Conservation (phyloP, 202 grass and related monocot genomes). For the Setaria viridis region DNA sequence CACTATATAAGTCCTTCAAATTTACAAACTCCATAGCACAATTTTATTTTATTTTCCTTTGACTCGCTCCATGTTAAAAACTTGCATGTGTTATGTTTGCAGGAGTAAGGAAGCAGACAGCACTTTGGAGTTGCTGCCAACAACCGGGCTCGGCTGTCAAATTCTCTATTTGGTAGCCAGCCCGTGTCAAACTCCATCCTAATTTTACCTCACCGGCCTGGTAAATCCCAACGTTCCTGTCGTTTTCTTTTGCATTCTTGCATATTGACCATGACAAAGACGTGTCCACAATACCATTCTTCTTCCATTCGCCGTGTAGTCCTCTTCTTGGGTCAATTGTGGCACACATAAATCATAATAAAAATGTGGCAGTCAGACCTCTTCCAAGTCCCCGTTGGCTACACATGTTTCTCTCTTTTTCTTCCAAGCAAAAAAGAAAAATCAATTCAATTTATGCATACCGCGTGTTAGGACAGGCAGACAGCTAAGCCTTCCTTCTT, state of each 20-base stretch:
- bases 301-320: neutral
- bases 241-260: neutral
- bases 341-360: slow-evolving; percentile 4
- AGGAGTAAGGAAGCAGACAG: slow-evolving; percentile 35
- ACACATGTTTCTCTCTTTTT: neutral
- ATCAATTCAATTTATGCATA: slow-evolving; percentile 37
- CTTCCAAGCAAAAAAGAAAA: neutral
- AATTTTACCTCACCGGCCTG: slow-evolving; percentile 13
- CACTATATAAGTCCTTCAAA: neutral
- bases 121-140: slow-evolving; percentile 38
- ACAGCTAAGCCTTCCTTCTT: slow-evolving; percentile 30
- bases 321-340: neutral
- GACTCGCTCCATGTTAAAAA: neutral
- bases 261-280: slow-evolving; percentile 42
- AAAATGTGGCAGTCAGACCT: neutral
- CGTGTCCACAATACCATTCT: neutral
- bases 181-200: slow-evolving; percentile 31
- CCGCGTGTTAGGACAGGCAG: slow-evolving; percentile 14
- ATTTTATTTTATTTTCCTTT: neutral
- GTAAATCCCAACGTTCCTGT: slow-evolving; percentile 1
- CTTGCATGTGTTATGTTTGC: too few species aligned
- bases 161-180: slow-evolving; percentile 53
- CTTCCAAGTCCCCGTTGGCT: neutral
- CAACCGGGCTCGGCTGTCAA: slow-evolving; percentile 70
- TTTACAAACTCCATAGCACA: neutral